A percentile compares a stretch with the other conserved stretches of the same genome.
Evolutionary conservation across 2,329 filamentous ascomycete genomes (phyloP).

Genomic region (Ophiostoma tasmaniense): DNA sequence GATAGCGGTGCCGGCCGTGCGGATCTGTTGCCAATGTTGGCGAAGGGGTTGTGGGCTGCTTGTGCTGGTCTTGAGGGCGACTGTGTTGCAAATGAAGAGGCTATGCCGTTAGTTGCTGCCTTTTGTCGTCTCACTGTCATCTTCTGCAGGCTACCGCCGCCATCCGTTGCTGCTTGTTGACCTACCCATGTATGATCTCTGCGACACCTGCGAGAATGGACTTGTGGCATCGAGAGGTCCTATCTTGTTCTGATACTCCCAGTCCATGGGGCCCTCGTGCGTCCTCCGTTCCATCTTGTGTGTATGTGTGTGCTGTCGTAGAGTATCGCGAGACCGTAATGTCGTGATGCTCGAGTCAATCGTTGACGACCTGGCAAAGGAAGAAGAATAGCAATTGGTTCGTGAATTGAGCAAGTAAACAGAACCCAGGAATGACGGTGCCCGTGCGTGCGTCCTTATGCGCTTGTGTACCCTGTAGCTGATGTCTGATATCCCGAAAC

Average conservation of each 20-base stretch:
- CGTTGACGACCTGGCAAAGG: background rate
- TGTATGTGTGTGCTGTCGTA: background rate
- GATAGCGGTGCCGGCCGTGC: constrained; percentile 17
- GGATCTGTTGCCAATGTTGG: constrained; percentile 11
- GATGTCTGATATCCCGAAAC: background rate
- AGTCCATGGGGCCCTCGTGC: constrained; percentile 57
- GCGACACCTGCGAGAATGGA: constrained; percentile 49
- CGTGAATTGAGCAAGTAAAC: background rate
- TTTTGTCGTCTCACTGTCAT: background rate
- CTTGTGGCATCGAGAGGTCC: constrained; percentile 53
- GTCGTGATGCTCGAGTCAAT: background rate
- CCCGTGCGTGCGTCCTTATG: background rate
- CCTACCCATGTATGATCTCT: constrained; percentile 36
- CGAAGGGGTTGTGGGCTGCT: constrained; percentile 24
- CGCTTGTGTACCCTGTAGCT: background rate
- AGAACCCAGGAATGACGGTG: background rate
- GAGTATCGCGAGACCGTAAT: background rate
- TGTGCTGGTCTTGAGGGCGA: constrained; percentile 23
- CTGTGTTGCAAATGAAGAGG: constrained; percentile 22
- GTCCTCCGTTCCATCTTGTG: constrained; percentile 39
- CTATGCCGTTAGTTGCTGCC: constrained; percentile 9
- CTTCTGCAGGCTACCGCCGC: background rate
- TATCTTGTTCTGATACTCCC: constrained; percentile 51
- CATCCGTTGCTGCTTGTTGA: constrained; percentile 13
- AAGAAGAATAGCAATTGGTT: background rate